Evolutionary conservation across 1,139 yeast species (phyloP).

Genomic region (Yamadazyma dendronema): DNA sequence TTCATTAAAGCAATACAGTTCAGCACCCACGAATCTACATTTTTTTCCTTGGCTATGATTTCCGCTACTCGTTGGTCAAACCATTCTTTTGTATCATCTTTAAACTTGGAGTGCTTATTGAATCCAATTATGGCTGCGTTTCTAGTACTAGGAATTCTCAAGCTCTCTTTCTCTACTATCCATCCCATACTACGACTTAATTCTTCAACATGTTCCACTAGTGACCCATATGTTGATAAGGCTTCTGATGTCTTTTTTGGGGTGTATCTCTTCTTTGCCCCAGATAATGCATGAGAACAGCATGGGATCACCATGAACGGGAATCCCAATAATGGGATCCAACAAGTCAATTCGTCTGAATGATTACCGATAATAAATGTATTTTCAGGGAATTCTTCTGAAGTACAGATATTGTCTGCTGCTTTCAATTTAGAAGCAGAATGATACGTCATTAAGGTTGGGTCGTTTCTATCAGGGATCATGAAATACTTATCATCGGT

Average conservation of each 20-base stretch:
- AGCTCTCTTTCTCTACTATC: conserved; percentile 80
- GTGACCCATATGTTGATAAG: conserved; percentile 71
- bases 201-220: conserved; percentile 81
- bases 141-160: conserved; percentile 91
- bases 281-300: conserved; percentile 85
- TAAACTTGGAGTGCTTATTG: conserved; percentile 17
- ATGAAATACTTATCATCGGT: conserved; percentile 37
- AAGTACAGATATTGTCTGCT: conserved; percentile 60
- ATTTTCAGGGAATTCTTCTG: conserved; percentile 62
- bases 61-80: conserved; percentile 48
- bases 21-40: conserved; percentile 89
- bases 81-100: conserved; percentile 25
- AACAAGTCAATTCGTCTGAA: conserved; percentile 91
- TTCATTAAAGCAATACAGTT: conserved; percentile 67
- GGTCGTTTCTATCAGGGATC: conserved; percentile 55
- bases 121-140: conserved; percentile 87
- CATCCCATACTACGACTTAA: conserved; percentile 73
- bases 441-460: conserved; percentile 54
- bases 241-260: conserved; percentile 24
- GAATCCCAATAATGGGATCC: conserved; percentile 85
- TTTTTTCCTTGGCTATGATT: conserved; percentile 70
- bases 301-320: conserved; percentile 95
- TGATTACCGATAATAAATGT: conserved; percentile 92
- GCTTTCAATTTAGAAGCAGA: conserved; percentile 49
- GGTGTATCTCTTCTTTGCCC: conserved; percentile 66